Conservation (phyloP, 768 basidiomycete species). For the Pleurotus giganteus region DNA sequence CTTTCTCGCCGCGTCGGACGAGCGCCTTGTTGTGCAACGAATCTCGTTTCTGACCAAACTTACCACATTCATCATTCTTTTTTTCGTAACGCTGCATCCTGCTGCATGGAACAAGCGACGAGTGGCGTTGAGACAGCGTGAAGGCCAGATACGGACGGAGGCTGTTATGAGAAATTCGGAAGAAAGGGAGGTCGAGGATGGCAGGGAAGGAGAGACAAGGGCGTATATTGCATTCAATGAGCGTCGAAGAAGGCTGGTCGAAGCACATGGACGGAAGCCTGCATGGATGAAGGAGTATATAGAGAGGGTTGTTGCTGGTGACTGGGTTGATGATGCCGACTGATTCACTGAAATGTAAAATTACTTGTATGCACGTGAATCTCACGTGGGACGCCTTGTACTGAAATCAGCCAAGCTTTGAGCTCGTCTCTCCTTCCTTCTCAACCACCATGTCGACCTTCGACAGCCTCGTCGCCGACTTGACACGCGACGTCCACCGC, state of each 20-base stretch:
- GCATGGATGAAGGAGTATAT: conserved; percentile 66
- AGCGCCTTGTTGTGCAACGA: conserved; percentile 23
- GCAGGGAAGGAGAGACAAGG: conserved; percentile 26
- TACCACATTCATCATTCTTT: conserved; percentile 51
- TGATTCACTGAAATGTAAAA: conserved; percentile 21
- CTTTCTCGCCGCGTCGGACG: conserved; percentile 33
- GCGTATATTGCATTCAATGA: conserved; percentile 27
- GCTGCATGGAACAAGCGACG: conserved; percentile 73
- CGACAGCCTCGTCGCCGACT: conserved; percentile 76
- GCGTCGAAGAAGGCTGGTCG: conserved; percentile 41
- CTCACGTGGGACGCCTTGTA: neutral
- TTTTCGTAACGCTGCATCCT: conserved; percentile 65
- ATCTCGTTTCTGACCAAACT: conserved; percentile 51
- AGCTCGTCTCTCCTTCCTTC: neutral
- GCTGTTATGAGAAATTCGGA: conserved; percentile 41
- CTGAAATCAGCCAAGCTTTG: neutral
- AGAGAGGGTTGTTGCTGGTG: conserved; percentile 58
- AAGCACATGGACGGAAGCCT: conserved; percentile 50
- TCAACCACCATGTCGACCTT: conserved; percentile 64
- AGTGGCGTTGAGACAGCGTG: conserved; percentile 53
- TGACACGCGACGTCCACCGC: conserved; percentile 82
- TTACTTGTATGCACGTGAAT: neutral
- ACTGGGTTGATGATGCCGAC: conserved; percentile 69
- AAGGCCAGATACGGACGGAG: conserved; percentile 68
- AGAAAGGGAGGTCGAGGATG: conserved; percentile 20